A percentile compares a stretch with the other conserved stretches of the same genome.
Conservation (phyloP, 768 basidiomycete genomes). For the Arthromyces matolae region DNA sequence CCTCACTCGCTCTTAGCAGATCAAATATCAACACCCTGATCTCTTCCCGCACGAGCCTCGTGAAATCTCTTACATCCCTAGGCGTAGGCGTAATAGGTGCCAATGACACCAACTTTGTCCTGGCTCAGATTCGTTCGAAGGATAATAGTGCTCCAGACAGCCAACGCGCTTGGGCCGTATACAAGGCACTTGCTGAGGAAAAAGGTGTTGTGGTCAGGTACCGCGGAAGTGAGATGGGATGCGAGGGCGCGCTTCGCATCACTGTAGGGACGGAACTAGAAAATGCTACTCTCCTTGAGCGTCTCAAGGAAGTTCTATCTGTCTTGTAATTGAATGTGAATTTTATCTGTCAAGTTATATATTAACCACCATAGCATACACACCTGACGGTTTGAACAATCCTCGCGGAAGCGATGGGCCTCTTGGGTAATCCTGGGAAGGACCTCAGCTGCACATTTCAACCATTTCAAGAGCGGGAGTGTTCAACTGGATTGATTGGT, state of each 20-base stretch:
- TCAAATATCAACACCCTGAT: conserved; percentile 57
- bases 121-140: conserved; percentile 62
- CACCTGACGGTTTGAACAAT: no score
- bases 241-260: conserved; percentile 81
- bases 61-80: conserved; percentile 40
- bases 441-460: no score
- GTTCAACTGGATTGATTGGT: no score
- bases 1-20: conserved; percentile 64
- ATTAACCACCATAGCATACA: no score
- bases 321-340: no score
- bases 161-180: conserved; percentile 56
- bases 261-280: conserved; percentile 87
- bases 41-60: conserved; percentile 53
- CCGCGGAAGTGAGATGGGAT: conserved; percentile 83
- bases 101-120: conserved; percentile 86
- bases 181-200: conserved; percentile 80
- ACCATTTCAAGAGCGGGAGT: no score
- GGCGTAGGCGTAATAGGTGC: conserved; percentile 78
- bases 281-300: conserved; percentile 55
- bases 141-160: conserved; percentile 52
- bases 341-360: no score
- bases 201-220: conserved; percentile 88
- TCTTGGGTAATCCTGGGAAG: no score
- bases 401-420: no score
- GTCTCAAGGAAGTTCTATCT: conserved; percentile 47